A percentile compares a stretch with the other conserved stretches of the same genome.
phyloP scores from a whole-genome alignment of 2,329 filamentous ascomycete species.

The Epichloe aotearoae region DNA sequence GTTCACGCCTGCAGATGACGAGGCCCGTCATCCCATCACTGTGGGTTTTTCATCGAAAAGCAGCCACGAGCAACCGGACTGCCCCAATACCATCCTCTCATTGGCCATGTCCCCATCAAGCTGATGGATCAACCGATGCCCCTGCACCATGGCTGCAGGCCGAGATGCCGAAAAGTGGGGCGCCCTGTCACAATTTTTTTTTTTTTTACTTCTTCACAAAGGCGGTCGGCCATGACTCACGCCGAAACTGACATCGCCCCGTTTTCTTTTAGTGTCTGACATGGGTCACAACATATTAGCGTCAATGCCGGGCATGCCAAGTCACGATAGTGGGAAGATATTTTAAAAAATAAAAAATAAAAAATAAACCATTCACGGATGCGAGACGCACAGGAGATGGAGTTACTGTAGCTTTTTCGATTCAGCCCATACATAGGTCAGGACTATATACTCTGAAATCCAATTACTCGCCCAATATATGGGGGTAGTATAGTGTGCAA shows the following conservation, averaged over 20 bases:
- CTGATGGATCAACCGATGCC: background rate
- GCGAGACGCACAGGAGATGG: background rate
- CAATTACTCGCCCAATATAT: background rate
- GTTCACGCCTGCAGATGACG: too few species aligned
- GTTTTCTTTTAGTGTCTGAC: background rate
- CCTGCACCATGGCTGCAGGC: background rate
- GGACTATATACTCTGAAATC: background rate
- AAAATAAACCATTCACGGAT: background rate
- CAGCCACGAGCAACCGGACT: background rate
- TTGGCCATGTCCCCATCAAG: background rate
- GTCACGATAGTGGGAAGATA: background rate
- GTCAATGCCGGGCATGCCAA: background rate
- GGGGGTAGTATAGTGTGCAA: conserved; percentile 1
- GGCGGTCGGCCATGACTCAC: conserved; percentile 1
- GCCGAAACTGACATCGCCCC: conserved; percentile 2
- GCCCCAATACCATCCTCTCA: too few species aligned
- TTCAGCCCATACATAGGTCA: background rate
- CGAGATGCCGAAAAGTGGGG: conserved; percentile 9
- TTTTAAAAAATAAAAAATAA: background rate
- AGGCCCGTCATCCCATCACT: too few species aligned
- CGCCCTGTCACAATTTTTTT: conserved; percentile 4
- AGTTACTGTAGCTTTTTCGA: conserved; percentile 4
- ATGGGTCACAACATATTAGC: too few species aligned
- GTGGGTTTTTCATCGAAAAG: background rate
- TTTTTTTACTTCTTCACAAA: background rate